Evolutionary conservation across 345 rosid genomes (phyloP), one percentile per base, ranked within the genome.

Genomic region (Acer campestre): DNA sequence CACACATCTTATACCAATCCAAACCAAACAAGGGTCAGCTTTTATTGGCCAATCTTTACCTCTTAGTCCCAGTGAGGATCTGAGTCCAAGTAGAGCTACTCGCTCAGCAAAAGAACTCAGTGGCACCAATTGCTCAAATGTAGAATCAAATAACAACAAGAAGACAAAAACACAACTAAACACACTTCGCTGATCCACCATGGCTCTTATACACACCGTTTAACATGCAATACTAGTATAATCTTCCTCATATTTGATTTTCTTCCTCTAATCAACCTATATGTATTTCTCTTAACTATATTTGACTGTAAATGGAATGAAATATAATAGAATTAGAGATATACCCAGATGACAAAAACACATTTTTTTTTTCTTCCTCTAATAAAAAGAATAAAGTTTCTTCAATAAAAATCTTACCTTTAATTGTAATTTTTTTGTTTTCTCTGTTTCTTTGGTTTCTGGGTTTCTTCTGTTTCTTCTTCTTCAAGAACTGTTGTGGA

Each of bases 31-130:
- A 75, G 98, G 99, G 74, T 92, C 93, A 5, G 84, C 86, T 83
- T 94, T 97, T 17, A 79, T 88, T 13, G 99, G 99, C 99, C 99
- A 97, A 58, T 97, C 99, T 61, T 58, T 88, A 77, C 92, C 83
- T 84, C 90, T 89, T 73, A 97, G 84, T 80, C 99, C 99, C 75
- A 94, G 82, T 75, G 97, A 83, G 49, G 99, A 93, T 89, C 99
- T 89, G 78, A 97, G 98, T 72, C 73, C 80, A 46, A 97, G 90
- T 62, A 97, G 76, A 83, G 98, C 90, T 1, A 68, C 77, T 40
- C 87, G 69, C 82, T 97, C 98, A 51, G 74, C 42, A 29, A 71
- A 49, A 51, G 94, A 92, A 74, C 81, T 86, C 80, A 84, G 79
- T 53, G 78, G 81, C 84, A 78, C 78, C 20, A 73, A 82, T 77